These are phyloP conservation scores for Metroxylon sagu DNA, from an alignment of 176 grass and related monocot species.

Conservation along the genomic window DNA sequence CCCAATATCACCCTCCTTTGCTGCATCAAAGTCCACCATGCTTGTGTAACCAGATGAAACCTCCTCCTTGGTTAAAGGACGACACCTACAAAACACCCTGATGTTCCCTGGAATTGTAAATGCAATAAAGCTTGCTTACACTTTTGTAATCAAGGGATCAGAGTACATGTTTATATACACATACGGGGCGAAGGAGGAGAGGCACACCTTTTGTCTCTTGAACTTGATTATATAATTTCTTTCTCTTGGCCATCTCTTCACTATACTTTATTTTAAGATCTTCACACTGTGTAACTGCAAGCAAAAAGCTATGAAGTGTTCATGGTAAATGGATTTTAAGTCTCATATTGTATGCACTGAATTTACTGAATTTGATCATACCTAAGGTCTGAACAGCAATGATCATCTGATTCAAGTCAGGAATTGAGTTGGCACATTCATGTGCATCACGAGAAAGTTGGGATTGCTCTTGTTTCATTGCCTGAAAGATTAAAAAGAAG, in stretches of 20 bases:
- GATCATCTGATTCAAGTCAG: conserved; percentile 93
- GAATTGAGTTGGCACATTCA: conserved; percentile 75
- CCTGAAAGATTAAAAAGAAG: conserved; percentile 29
- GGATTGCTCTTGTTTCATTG: conserved; percentile 77
- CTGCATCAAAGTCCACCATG: conserved; percentile 69
- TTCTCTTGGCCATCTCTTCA: conserved; percentile 90
- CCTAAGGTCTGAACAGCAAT: conserved; percentile 71
- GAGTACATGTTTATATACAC: conserved; percentile 1
- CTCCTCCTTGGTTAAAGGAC: conserved; percentile 76
- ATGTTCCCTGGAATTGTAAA: conserved; percentile 69
- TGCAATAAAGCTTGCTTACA: background rate
- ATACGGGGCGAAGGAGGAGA: background rate
- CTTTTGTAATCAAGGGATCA: too few relatives aligned
- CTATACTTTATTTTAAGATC: conserved; percentile 83
- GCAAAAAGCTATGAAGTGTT: background rate
- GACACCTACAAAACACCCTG: conserved; percentile 90
- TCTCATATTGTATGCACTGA: too few relatives aligned
- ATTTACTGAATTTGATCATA: conserved; percentile 17
- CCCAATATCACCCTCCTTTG: conserved; percentile 76
- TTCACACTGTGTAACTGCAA: conserved; percentile 79
- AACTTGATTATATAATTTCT: conserved; percentile 81
- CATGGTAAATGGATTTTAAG: too few relatives aligned
- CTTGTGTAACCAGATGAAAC: conserved; percentile 47
- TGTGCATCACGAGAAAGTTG: conserved; percentile 79
- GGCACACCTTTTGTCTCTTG: conserved; percentile 77